Evolutionary conservation across 768 basidiomycete species (phyloP), one percentile per base, ranked within the genome.

Genomic region (Roridomyces roridus): DNA sequence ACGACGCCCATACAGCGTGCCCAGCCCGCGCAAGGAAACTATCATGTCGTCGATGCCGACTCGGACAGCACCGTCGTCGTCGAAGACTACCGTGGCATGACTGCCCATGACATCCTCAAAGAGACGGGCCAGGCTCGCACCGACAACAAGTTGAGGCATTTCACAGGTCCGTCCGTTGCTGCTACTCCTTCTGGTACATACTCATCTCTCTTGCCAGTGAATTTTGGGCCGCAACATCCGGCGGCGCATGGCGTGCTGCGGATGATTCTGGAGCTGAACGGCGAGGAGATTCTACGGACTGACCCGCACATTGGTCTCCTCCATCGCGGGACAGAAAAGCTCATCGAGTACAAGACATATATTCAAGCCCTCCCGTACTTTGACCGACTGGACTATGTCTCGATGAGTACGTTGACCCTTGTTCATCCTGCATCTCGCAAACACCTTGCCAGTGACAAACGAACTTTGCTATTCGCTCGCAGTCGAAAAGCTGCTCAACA

Each of bases 291-390:
- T 67, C 79, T 94, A 40, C 86, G 92, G 36, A 86, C 89, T 8
- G 93, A 94, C 71, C 91, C 92, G 89, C 97, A 99, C 67, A 89
- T 98, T 67, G 97, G 97, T 52, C 82, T 99, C 23, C 83, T 99
- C 43, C 97, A 98, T 74, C 87, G 97, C 64, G 97, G 96, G 20
- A 99, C 96, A 18, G 97, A 99, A 74, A 98, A 98, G 74, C 83
- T 99, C 47, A 98, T 98, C 60, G 97, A 98, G 74, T 96, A 95
- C 83, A 99, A 99, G 80, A 98, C 89, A 1, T 98, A 98, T 69
- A 92, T 87, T 6, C 97, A 99, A 78, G 97, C 97, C 0, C 78
- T 98, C 18, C 97, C 97, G 1, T 98, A 99, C 77, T 99, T 99
- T 70, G 97, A 99, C 72, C 94, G 97, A 66, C 82, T 98, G 57